A percentile compares a stretch with the other conserved stretches of the same genome.
Evolutionary conservation across 2,329 filamentous ascomycete genomes (phyloP).

Genomic region (Colletotrichum liaoningense): DNA sequence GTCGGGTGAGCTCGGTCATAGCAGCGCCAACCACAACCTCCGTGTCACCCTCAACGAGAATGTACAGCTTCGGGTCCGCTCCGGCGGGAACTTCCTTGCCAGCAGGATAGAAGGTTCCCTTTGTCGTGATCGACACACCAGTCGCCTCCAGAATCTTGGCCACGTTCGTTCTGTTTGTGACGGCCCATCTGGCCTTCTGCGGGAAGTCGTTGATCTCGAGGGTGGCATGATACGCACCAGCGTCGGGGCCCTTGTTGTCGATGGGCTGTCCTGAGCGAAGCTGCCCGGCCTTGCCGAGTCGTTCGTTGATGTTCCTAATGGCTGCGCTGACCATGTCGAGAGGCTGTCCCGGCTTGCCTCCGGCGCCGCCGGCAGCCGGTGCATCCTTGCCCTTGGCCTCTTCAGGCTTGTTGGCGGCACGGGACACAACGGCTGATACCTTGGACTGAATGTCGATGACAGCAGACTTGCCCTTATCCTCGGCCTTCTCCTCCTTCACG

Average conservation of each 20-base stretch:
- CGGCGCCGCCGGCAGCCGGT: conserved; percentile 66
- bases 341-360: conserved; percentile 65
- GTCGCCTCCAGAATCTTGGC: conserved; percentile 97
- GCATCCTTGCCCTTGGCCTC: conserved; percentile 51
- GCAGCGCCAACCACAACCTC: conserved; percentile 92
- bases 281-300: conserved; percentile 88
- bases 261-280: conserved; percentile 93
- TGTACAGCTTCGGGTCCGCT: conserved; percentile 94
- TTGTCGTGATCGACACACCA: conserved; percentile 96
- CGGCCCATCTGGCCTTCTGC: conserved; percentile 97
- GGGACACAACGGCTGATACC: conserved; percentile 66
- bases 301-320: conserved; percentile 89
- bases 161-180: conserved; percentile 98
- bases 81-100: conserved; percentile 83
- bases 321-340: conserved; percentile 91
- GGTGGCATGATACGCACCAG: conserved; percentile 95
- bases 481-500: conserved; percentile 78
- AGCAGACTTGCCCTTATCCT: conserved; percentile 77
- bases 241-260: conserved; percentile 98
- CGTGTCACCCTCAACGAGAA: conserved; percentile 96
- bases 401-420: conserved; percentile 61
- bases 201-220: conserved; percentile 99
- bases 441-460: conserved; percentile 73
- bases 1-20: conserved; percentile 87
- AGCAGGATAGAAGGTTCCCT: conserved; percentile 87